Evolutionary conservation across 768 basidiomycete genomes (phyloP), one percentile per base, ranked within the genome.

Genomic region (Tulasnella sp.): DNA sequence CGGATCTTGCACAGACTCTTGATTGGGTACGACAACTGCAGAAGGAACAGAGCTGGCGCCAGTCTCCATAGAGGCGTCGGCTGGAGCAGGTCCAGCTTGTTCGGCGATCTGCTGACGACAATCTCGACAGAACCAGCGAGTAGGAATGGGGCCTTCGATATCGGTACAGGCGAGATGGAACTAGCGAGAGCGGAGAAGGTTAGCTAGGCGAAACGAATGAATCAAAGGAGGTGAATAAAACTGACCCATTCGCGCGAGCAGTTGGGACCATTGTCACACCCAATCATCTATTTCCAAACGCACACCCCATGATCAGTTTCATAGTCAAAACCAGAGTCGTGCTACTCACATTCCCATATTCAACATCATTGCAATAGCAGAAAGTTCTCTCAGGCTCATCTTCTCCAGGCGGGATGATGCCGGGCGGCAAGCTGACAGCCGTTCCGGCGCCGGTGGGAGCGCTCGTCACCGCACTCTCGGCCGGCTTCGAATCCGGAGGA

Each of bases 331-430:
- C n/a, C 17, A 17, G 21, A 8, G 27, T 2, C 2, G 15, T 44
- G 38, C 3, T n/a, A 46, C 54, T 56, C 19, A 56, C 54, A 27
- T 27, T 56, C 11, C 57, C 57, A 25, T 59, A 59, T 22, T 59
- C 57, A 24, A 59, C 48, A 34, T 59, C 57, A 31, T 51, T 51
- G 42, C 57, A 59, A 49, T 59, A 59, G 22, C 57, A 59, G 38
- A 59, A 59, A 15, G 29, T 52, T 12, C 57, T 49, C 19, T 59
- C 57, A n/a, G 48, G 45, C n/a, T 48, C 57, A 38, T 59, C 57
- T 31, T 59, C 57, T 5, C 57, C 57, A 59, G 57, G 27, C 10
- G 57, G 45, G 22, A 46, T 46, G 17, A 46, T 46, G 9, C 56
- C 57, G 25, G 57, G 57, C 4, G 50, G 50, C 50, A 52, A 19